Percentiles rank a stretch among this genome's conserved stretches.
phyloP scores from a whole-genome alignment of 805 yeast species.

The Candida easanensis region DNA sequence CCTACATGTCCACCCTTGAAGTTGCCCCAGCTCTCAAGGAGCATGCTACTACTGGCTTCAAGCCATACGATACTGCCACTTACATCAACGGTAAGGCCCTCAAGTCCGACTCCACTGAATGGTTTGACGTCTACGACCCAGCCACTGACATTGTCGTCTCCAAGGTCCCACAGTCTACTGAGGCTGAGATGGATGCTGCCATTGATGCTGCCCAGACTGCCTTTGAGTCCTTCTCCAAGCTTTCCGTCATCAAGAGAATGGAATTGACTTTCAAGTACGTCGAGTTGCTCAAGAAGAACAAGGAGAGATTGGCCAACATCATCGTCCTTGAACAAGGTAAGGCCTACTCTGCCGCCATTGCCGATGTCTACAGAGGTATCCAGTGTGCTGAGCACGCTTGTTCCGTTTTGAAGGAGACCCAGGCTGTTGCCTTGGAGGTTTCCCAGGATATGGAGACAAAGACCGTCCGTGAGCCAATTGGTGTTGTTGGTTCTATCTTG shows the following conservation, averaged over 20 bases:
- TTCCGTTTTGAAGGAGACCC: constrained; percentile 59
- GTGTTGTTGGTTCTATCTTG: constrained; percentile 73
- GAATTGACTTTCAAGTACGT: constrained; percentile 71
- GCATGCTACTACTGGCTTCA: constrained; percentile 36
- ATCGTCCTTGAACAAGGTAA: constrained; percentile 75
- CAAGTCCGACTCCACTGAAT: constrained; percentile 46
- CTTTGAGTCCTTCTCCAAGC: constrained; percentile 53
- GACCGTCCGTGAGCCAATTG: constrained; percentile 67
- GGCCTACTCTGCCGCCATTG: constrained; percentile 70
- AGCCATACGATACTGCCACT: constrained; percentile 50
- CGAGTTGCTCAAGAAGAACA: constrained; percentile 57
- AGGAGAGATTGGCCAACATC: constrained; percentile 63
- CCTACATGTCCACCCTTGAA: constrained; percentile 22
- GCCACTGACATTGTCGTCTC: constrained; percentile 67
- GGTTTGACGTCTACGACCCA: constrained; percentile 76
- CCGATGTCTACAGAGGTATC: constrained; percentile 73
- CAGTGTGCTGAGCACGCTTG: constrained; percentile 82
- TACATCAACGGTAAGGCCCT: constrained; percentile 45
- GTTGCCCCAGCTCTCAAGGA: constrained; percentile 37
- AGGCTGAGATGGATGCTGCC: constrained; percentile 61
- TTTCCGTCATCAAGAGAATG: constrained; percentile 47
- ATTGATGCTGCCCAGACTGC: constrained; percentile 62
- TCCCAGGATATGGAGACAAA: constrained; percentile 73
- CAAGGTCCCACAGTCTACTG: constrained; percentile 70
- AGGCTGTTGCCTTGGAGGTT: constrained; percentile 63